Conservation (phyloP, 306 rosid species). For the Sophora flavescens region DNA sequence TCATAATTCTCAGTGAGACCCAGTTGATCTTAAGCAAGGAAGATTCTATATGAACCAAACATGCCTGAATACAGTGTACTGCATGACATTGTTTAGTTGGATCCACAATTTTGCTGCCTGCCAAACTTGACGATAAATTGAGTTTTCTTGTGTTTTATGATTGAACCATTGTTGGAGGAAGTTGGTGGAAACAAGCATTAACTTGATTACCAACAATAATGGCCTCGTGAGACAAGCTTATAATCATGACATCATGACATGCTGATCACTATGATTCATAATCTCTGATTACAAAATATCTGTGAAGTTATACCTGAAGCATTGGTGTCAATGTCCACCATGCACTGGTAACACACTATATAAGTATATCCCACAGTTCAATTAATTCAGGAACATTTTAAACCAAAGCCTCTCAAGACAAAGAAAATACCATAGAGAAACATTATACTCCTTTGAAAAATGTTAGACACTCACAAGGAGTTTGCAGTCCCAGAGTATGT, state of each 20-base stretch:
- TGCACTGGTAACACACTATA: slow-evolving; percentile 38
- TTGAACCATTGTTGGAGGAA: slow-evolving; percentile 15
- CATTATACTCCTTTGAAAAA: slow-evolving; percentile 22
- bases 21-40: background rate
- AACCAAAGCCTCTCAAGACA: slow-evolving; percentile 28
- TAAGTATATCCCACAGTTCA: slow-evolving; percentile 36
- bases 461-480: slow-evolving; percentile 43
- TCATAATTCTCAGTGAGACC: background rate
- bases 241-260: slow-evolving; percentile 43
- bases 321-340: slow-evolving; percentile 19
- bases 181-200: slow-evolving; percentile 39
- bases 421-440: slow-evolving; percentile 35
- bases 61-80: background rate
- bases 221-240: slow-evolving; percentile 31
- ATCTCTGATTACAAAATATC: slow-evolving; percentile 40
- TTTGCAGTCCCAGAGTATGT: slow-evolving; percentile 1
- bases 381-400: background rate
- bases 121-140: slow-evolving; percentile 48
- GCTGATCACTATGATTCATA: slow-evolving; percentile 4
- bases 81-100: background rate
- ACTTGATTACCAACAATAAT: slow-evolving; percentile 26
- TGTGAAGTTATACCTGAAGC: background rate
- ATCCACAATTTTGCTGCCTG: slow-evolving; percentile 53
- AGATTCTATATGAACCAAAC: slow-evolving; percentile 2
- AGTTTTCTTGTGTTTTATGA: slow-evolving; percentile 12